phyloP scores from a whole-genome alignment of 306 rosid genomes.

The Trifolium repens region DNA sequence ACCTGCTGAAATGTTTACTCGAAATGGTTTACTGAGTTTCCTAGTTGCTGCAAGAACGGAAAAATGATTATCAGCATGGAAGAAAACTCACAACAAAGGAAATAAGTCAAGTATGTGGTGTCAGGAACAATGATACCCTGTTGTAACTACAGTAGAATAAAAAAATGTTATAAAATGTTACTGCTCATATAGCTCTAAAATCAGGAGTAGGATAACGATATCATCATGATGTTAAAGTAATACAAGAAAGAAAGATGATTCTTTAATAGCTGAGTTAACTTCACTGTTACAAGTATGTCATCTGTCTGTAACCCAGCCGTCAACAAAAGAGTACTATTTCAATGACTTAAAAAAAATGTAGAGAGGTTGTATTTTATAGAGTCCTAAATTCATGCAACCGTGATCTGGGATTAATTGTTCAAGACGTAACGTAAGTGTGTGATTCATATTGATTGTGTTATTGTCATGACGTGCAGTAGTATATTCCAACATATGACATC shows the following conservation, averaged over 20 bases:
- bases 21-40: constrained; percentile 50
- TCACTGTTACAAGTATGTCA: neutral
- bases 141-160: constrained; percentile 5
- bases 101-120: neutral
- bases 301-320: neutral
- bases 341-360: neutral
- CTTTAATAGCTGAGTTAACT: neutral
- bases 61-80: constrained; percentile 38
- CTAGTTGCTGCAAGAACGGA: constrained; percentile 63
- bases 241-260: neutral
- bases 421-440: neutral
- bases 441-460: neutral
- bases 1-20: constrained; percentile 58
- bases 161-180: neutral
- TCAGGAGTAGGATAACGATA: neutral
- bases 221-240: constrained; percentile 17
- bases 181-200: constrained; percentile 8
- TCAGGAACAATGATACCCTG: neutral
- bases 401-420: neutral
- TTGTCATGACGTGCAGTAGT: neutral
- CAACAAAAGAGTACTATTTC: neutral
- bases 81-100: constrained; percentile 12
- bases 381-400: neutral
- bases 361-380: neutral
- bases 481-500: neutral